These are phyloP conservation scores for Lachancea fermentati DNA, from an alignment of 805 yeast species.

Conservation along the genomic window DNA sequence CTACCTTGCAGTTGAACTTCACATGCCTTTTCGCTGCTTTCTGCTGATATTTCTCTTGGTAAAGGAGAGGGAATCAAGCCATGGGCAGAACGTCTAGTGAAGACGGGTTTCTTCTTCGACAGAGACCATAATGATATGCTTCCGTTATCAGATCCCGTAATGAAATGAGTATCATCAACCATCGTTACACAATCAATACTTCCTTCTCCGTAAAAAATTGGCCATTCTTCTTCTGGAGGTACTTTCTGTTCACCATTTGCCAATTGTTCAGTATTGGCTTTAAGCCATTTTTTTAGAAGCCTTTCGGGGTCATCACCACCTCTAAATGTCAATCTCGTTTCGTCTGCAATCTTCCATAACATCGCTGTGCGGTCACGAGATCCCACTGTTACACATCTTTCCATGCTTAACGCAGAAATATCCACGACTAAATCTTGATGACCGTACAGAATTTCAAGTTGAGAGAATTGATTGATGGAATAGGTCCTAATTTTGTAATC, in stretches of 20 bases:
- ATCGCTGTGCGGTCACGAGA: constrained; percentile 91
- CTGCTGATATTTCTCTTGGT: constrained; percentile 53
- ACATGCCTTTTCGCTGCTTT: constrained; percentile 33
- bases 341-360: constrained; percentile 96
- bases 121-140: constrained; percentile 84
- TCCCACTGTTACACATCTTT: constrained; percentile 94
- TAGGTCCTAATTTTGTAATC: constrained; percentile 87
- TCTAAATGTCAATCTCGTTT: constrained; percentile 85
- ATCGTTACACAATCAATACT: constrained; percentile 84
- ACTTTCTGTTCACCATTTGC: constrained; percentile 28
- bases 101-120: constrained; percentile 83
- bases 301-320: constrained; percentile 68
- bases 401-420: constrained; percentile 74
- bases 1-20: constrained; percentile 52
- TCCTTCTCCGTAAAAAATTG: constrained; percentile 63
- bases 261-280: constrained; percentile 27
- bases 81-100: constrained; percentile 65
- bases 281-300: constrained; percentile 34
- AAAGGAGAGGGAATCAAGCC: constrained; percentile 53
- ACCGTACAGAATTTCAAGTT: constrained; percentile 86
- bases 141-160: constrained; percentile 95
- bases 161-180: constrained; percentile 88
- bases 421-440: constrained; percentile 89
- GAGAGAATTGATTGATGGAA: constrained; percentile 79
- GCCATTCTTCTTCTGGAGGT: constrained; percentile 30